Conservation (phyloP, 1,284 basidiomycete genomes). For the Filobasidium uniguttulatum region DNA sequence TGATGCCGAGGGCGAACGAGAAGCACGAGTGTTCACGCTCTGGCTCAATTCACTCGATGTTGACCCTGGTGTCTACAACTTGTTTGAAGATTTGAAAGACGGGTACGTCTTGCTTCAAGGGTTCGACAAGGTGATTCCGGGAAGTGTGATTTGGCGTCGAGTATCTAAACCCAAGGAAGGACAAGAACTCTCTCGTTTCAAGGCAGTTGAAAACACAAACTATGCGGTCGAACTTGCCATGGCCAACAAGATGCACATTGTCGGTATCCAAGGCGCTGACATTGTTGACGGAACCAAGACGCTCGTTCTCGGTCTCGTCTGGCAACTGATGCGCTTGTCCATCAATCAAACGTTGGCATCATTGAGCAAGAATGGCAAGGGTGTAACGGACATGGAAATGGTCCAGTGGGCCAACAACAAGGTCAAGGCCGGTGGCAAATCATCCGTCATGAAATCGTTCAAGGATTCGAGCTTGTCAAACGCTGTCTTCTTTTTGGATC, state of each 20-base stretch:
- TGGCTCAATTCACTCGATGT: constrained; percentile 97
- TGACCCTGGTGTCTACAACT: constrained; percentile 87
- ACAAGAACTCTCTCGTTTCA: constrained; percentile 81
- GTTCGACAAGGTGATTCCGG: constrained; percentile 88
- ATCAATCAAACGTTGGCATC: constrained; percentile 81
- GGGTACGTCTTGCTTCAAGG: constrained; percentile 84
- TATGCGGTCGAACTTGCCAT: constrained; percentile 87
- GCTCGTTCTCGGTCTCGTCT: constrained; percentile 85
- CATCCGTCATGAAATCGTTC: constrained; percentile 66
- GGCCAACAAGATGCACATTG: constrained; percentile 85
- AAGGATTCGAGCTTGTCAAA: constrained; percentile 85
- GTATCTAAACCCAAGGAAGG: constrained; percentile 84
- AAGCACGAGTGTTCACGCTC: constrained; percentile 91
- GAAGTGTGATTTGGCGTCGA: constrained; percentile 82
- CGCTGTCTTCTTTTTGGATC: constrained; percentile 83
- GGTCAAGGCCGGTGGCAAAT: constrained; percentile 60
- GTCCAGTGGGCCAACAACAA: constrained; percentile 90
- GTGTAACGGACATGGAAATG: constrained; percentile 84
- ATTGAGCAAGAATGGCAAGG: constrained; percentile 57
- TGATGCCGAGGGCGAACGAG: constrained; percentile 94
- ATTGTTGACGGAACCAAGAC: constrained; percentile 88
- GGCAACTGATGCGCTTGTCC: constrained; percentile 96
- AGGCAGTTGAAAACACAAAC: constrained; percentile 96
- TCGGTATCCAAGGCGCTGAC: constrained; percentile 94
- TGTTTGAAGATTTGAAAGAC: constrained; percentile 89